Evolutionary conservation across 1,284 basidiomycete genomes (phyloP).

Genomic region (Ganoderma leucocontextum): DNA sequence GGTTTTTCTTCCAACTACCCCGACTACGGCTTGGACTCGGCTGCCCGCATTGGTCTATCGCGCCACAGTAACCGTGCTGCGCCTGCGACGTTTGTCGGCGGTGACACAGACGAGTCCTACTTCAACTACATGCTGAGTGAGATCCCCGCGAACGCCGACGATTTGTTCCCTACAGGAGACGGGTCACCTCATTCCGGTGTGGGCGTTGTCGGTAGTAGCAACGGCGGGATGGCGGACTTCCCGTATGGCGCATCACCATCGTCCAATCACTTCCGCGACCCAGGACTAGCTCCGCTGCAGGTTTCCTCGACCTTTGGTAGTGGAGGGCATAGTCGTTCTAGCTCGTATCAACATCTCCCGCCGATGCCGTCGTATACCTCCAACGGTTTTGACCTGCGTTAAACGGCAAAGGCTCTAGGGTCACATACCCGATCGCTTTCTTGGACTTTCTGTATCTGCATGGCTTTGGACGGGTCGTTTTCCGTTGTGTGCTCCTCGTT

Average conservation of each 20-base stretch:
- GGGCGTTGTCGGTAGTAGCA: constrained; percentile 9
- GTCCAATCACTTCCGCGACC: constrained; percentile 19
- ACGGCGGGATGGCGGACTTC: constrained; percentile 12
- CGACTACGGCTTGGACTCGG: constrained; percentile 18
- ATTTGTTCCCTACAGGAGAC: constrained; percentile 15
- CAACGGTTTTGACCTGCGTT: constrained; percentile 12
- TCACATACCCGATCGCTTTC: not conserved
- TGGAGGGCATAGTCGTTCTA: constrained; percentile 4
- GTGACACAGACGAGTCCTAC: constrained; percentile 24
- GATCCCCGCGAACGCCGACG: constrained; percentile 14
- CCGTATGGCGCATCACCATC: constrained; percentile 6
- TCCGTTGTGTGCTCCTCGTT: not conserved
- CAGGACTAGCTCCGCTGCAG: not conserved
- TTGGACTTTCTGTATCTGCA: constrained; percentile 13
- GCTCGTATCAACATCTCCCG: constrained; percentile 13
- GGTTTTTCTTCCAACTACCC: constrained; percentile 8
- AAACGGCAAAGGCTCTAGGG: not conserved
- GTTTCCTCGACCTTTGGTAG: not conserved
- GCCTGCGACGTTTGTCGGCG: not conserved
- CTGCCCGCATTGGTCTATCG: constrained; percentile 9
- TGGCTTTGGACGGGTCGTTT: constrained; percentile 7
- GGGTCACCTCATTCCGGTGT: constrained; percentile 9
- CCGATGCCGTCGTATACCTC: constrained; percentile 10
- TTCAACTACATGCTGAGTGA: constrained; percentile 26
- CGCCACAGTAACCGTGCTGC: constrained; percentile 4